Conservation (phyloP, 108 stramenopile genomes). For the Cyclotella baltica region DNA sequence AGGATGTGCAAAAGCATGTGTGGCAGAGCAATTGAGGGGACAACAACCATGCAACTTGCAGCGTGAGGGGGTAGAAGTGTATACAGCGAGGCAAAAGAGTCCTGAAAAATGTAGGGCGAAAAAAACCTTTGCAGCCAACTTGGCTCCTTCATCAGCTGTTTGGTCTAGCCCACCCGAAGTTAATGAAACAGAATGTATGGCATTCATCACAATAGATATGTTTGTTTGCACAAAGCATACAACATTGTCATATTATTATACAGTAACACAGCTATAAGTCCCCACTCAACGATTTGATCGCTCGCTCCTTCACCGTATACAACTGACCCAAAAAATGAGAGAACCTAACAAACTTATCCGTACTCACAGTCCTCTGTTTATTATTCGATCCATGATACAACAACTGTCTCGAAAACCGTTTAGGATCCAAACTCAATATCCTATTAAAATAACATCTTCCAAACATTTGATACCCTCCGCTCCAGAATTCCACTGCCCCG, state of each 20-base stretch:
- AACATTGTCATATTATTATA: constrained; percentile 4
- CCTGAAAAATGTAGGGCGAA: too few relatives aligned
- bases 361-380: constrained; percentile 68
- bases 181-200: too few relatives aligned
- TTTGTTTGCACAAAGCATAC: too few relatives aligned
- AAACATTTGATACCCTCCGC: constrained; percentile 77
- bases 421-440: constrained; percentile 75
- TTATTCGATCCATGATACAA: constrained; percentile 86
- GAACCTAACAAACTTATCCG: constrained; percentile 59
- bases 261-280: neutral
- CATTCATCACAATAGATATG: too few relatives aligned
- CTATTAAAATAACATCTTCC: constrained; percentile 82
- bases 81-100: too few relatives aligned
- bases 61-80: too few relatives aligned
- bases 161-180: too few relatives aligned
- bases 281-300: constrained; percentile 35
- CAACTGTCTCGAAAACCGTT: constrained; percentile 74
- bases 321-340: constrained; percentile 77
- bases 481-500: constrained; percentile 60
- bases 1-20: too few relatives aligned
- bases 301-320: constrained; percentile 74
- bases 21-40: too few relatives aligned
- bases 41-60: too few relatives aligned
- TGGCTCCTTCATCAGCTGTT: too few relatives aligned
- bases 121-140: too few relatives aligned